Evolutionary conservation across 345 rosid species (phyloP), one percentile per base, ranked within the genome.

Genomic region (Lumnitzera littorea): DNA sequence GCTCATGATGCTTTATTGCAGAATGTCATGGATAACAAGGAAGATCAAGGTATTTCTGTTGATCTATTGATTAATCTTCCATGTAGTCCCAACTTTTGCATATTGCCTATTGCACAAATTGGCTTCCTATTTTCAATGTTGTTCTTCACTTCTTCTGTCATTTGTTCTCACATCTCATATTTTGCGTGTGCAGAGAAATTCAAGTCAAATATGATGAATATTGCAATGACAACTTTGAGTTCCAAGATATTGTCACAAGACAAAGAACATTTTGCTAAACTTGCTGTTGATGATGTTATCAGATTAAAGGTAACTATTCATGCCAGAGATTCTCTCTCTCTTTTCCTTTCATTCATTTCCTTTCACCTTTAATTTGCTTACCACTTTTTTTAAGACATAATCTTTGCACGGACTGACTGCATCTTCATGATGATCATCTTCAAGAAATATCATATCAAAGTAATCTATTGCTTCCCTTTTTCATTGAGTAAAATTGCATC

Each of bases 171-270:
- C 16, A 50, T 58, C 13, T n/a, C 2, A 55, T 55, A 50, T 62
- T 51, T 58, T 54, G 53, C 60, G 67, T 53, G 36, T 85, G 86
- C 83, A 92, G 98, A 84, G 67, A 89, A 74, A 74, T 92, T 92
- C 72, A 78, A 74, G 78, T 73, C 84, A 13, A 96, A 92, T 77
- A 71, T 92, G 74, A 70, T 84, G 85, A 92, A 87, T 75, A 92
- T 89, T 70, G 96, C 96, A 0, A 89, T 63, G 96, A 92, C 98
- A 48, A 92, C 96, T 11, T 53, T 92, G 76, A 89, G 96, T 57
- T 92, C 98, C 68, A 92, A 92, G 72, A 89, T 92, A 58, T 79
- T 92, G 20, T 87, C 91, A 31, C 98, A 92, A 70, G 98, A 92
- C 69, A 89, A 92, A 72, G 96, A 82, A 64, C 88, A 89, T 66